Conservation (phyloP, 257 asterid species). For the Cruciata laevipes region DNA sequence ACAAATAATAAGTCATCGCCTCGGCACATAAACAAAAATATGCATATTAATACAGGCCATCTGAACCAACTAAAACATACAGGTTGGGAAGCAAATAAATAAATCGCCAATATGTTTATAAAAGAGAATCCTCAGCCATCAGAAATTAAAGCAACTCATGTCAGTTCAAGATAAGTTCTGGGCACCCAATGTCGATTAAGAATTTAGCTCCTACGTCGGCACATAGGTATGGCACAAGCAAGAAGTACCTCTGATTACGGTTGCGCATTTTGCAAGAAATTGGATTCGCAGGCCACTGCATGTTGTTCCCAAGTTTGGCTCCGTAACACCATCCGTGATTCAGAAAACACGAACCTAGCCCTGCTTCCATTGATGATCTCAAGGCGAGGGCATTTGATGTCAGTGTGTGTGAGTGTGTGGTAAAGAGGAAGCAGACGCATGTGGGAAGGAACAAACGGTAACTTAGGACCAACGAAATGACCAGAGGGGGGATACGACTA, state of each 20-base stretch:
- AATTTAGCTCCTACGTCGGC: not conserved
- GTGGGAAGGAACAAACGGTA: slow-evolving; percentile 29
- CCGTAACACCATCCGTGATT: slow-evolving; percentile 39
- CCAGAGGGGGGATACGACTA: not conserved
- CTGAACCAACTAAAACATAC: not conserved
- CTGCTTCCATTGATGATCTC: slow-evolving; percentile 51
- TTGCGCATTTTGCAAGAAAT: slow-evolving; percentile 65
- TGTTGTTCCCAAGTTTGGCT: slow-evolving; percentile 22
- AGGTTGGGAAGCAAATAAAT: not conserved
- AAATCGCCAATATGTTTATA: not conserved
- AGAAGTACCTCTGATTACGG: slow-evolving; percentile 55
- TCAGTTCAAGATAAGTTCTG: not conserved
- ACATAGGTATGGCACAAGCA: not conserved
- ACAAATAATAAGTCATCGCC: not conserved
- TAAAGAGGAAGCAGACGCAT: not conserved
- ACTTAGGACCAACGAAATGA: slow-evolving; percentile 54
- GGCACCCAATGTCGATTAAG: not conserved
- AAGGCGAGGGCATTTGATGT: slow-evolving; percentile 1
- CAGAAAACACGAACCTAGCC: slow-evolving; percentile 45
- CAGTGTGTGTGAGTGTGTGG: slow-evolving; percentile 7
- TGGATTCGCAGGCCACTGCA: slow-evolving; percentile 40
- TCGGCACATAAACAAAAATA: not conserved
- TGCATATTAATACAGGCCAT: not conserved
- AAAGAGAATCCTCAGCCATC: not conserved
- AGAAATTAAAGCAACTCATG: not conserved